Evolutionary conservation across 495 filamentous ascomycete genomes (phyloP), one percentile per base, ranked within the genome.

Genomic region (Penicillium nucicola): DNA sequence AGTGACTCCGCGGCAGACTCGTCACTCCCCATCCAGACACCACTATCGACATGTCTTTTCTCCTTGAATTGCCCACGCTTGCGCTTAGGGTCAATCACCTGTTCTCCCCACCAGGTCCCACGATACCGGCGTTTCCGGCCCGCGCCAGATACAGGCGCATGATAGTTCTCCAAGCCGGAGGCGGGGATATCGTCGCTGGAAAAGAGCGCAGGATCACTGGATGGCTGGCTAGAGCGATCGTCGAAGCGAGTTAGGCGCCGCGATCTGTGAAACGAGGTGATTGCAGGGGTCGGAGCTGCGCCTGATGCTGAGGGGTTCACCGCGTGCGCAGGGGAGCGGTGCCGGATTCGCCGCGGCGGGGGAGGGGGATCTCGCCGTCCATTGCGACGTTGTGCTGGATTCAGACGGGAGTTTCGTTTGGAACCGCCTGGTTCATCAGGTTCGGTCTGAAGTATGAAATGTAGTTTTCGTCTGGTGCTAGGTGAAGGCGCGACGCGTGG

Each of bases 11-110:
- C 61, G 4, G 46, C 54, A 12, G 70, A 71, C 49, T 73, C 71
- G 57, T 88, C 86, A 57, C 85, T 88, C 13, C 80, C 83, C 80
- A 92, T 81, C 77, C 82, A 92, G n/a, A 92, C 83, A 45, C 87
- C 89, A 68, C 86, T 90, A 63, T 95, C 89, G n/a, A 82, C 68
- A 55, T 86, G 75, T 22, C 87, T 72, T 61, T 77, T 76, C 30
- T 75, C 74, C 51, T 70, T 75, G 40, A 77, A 75, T 25, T 89
- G 78, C 5, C 74, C 70, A 36, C 83, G 66, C 62, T 82, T 84
- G 25, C 70, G 65, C 50, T 80, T 80, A 17, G 65, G 55, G 45
- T 69, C 64, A 37, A 60, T 50, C 43, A 67, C 81, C 53, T 72
- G 76, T 65, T 87, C 85, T 17, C 82, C 76, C 64, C 79, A 90